Base-by-base conservation (phyloP, 2,329 filamentous ascomycete genomes). In the Aspergillus uvarum region DNA sequence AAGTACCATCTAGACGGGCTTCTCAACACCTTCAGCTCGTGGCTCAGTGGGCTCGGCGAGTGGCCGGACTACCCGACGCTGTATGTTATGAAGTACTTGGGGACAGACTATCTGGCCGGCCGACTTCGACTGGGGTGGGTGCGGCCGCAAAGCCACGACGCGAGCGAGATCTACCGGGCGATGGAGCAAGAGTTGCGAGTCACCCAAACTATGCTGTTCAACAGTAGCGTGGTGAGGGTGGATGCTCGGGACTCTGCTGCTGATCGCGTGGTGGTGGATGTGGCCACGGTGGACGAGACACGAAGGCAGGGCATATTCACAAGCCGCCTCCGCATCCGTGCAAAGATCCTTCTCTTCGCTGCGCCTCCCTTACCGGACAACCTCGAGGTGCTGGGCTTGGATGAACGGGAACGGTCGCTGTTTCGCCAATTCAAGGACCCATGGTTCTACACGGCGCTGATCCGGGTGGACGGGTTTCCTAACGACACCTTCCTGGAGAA, bases 391-490 rank as follows among this genome's bases (percentile, higher is more conserved):
- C 38, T 44, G 7, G 38, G 16, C 16, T 16, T 19, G 7, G 16
- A 44, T 16, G 38, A 7, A 7, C 5, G 3, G 4, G 38, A 44
- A 8, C 38, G 16, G 2, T 1, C 38, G 1, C 38, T 44, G 4
- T 77, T 80, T 60, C 53, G 58, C 56, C 70, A 75, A 59, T 74
- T 62, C 31, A 21, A 47, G 4, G 26, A 44, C 38, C 14, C 16
- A 3, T 47, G 21, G 11, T 75, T 74, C 67, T 75, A 72, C 63
- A 68, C 71, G 31, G 70, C 63, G 22, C 61, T 77, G 16, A 59
- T 75, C 38, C 67, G 61, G n/a, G 68, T 73, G 60, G 63, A 68
- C 0, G 68, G 67, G 4, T 65, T 77, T 4, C 59, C 62, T 1
- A 14, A 16, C 1, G 55, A 55, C 44, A 12, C 35, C 12, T 49